Evolutionary conservation across 2,329 filamentous ascomycete species (phyloP).

Genomic region (Stagonosporopsis rhizophila): DNA sequence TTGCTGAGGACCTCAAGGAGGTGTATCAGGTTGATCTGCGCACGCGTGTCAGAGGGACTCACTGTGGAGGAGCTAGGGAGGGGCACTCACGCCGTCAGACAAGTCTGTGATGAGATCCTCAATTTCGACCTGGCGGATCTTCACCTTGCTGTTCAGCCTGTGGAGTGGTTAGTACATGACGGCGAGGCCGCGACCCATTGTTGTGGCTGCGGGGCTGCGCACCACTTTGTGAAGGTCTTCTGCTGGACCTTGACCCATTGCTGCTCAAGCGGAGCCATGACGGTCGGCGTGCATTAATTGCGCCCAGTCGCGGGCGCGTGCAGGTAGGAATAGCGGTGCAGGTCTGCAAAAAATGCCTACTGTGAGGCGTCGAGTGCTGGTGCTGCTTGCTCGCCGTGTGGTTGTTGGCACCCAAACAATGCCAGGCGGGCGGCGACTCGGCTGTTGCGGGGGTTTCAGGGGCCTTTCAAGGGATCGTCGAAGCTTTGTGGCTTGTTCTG

Average conservation of each 20-base stretch:
- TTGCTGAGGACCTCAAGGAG: slow-evolving; percentile 94
- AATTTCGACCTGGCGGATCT: slow-evolving; percentile 77
- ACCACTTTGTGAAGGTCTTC: slow-evolving; percentile 99
- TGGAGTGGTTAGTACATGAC: slow-evolving; percentile 32
- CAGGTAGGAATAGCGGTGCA: slow-evolving; percentile 33
- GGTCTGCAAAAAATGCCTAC: slow-evolving; percentile 16
- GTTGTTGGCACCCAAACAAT: slow-evolving; percentile 43
- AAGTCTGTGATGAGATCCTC: slow-evolving; percentile 88
- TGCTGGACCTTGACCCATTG: slow-evolving; percentile 83
- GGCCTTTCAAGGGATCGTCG: slow-evolving; percentile 17
- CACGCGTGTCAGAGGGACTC: slow-evolving; percentile 5
- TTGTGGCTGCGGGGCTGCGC: slow-evolving; percentile 36
- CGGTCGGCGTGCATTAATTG: slow-evolving; percentile 39
- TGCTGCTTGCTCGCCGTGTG: slow-evolving; percentile 30
- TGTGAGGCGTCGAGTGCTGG: slow-evolving; percentile 7
- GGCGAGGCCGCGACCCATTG: slow-evolving; percentile 10
- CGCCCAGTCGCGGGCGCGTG: slow-evolving; percentile 21
- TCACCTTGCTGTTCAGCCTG: slow-evolving; percentile 96
- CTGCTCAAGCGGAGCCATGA: slow-evolving; percentile 62
- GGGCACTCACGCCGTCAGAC: slow-evolving; percentile 82
- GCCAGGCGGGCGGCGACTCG: slow-evolving; percentile 37
- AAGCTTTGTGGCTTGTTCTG: slow-evolving; percentile 20
- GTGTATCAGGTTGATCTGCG: slow-evolving; percentile 90
- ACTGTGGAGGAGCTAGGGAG: slow-evolving; percentile 18
- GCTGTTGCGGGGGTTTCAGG: slow-evolving; percentile 35